These are phyloP conservation scores for Leccinum griseonigrum DNA, from an alignment of 1,284 basidiomycete genomes.

Conservation along the genomic window DNA sequence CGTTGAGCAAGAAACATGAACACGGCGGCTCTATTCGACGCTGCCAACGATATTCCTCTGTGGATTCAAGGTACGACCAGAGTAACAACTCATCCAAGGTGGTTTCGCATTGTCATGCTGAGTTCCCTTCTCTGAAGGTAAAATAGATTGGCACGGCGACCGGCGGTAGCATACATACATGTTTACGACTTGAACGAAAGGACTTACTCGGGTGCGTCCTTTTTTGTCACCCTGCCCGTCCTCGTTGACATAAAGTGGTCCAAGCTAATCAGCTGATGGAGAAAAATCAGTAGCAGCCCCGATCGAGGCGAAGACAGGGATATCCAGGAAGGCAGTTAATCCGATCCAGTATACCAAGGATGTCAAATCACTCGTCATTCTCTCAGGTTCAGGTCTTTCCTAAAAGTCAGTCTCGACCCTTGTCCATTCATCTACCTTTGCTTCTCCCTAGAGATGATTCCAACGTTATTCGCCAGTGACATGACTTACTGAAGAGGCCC, in stretches of 20 bases:
- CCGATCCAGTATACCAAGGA: conserved; percentile 84
- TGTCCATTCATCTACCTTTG: neutral
- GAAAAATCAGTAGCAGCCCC: conserved; percentile 42
- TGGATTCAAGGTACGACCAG: conserved; percentile 48
- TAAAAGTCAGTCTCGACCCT: neutral
- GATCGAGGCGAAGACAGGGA: conserved; percentile 63
- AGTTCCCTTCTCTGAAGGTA: conserved; percentile 1
- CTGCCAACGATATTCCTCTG: conserved; percentile 37
- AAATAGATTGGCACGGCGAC: conserved; percentile 70
- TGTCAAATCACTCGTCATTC: conserved; percentile 75
- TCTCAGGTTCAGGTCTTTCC: conserved; percentile 61
- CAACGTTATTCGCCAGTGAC: conserved; percentile 71
- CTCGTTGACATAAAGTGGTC: conserved; percentile 2
- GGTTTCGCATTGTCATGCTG: conserved; percentile 23
- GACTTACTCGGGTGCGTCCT: conserved; percentile 35
- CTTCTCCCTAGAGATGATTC: conserved; percentile 50
- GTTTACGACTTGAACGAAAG: conserved; percentile 55
- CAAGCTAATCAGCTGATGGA: conserved; percentile 27
- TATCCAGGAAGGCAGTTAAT: conserved; percentile 75
- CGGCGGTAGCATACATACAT: conserved; percentile 70
- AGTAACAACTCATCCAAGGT: conserved; percentile 40
- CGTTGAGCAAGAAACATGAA: conserved; percentile 27
- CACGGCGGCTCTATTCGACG: conserved; percentile 38
- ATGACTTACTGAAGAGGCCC: conserved; percentile 60
- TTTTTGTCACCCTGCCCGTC: neutral